phyloP scores from a whole-genome alignment of 345 rosid genomes.

The Ricinus communis region DNA sequence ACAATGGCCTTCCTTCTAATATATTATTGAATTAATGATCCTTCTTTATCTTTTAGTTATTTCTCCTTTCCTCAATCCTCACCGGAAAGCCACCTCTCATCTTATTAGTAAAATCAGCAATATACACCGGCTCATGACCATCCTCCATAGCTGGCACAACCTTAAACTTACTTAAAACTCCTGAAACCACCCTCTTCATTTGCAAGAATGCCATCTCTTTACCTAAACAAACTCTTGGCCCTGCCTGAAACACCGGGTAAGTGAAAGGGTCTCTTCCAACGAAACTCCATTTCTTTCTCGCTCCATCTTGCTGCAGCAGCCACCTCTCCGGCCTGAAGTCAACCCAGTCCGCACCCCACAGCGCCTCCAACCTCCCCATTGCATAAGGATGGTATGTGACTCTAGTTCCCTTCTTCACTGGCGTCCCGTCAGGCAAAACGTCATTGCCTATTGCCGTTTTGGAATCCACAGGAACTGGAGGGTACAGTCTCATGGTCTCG shows the following conservation, averaged over 20 bases:
- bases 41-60: background rate
- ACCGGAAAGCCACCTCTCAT: constrained; percentile 63
- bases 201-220: constrained; percentile 37
- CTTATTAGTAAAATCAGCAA: constrained; percentile 44
- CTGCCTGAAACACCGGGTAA: constrained; percentile 33
- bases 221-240: constrained; percentile 33
- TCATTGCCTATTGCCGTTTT: constrained; percentile 34
- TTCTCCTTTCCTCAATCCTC: constrained; percentile 43
- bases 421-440: constrained; percentile 49
- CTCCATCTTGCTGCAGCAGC: constrained; percentile 26
- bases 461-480: constrained; percentile 48
- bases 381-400: constrained; percentile 45
- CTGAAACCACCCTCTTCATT: constrained; percentile 35
- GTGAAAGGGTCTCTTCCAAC: constrained; percentile 21
- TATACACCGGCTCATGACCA: constrained; percentile 39
- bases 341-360: constrained; percentile 31
- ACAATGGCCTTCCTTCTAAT: too few species aligned
- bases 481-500: constrained; percentile 60
- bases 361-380: constrained; percentile 26
- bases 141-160: constrained; percentile 45
- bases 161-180: constrained; percentile 41
- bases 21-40: background rate
- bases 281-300: constrained; percentile 33
- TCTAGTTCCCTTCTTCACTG: constrained; percentile 44
- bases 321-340: constrained; percentile 32